Percentiles rank a stretch among this genome's conserved stretches.
phyloP scores from a whole-genome alignment of 768 basidiomycete species.

The Coprinopsis marcescibilis region DNA sequence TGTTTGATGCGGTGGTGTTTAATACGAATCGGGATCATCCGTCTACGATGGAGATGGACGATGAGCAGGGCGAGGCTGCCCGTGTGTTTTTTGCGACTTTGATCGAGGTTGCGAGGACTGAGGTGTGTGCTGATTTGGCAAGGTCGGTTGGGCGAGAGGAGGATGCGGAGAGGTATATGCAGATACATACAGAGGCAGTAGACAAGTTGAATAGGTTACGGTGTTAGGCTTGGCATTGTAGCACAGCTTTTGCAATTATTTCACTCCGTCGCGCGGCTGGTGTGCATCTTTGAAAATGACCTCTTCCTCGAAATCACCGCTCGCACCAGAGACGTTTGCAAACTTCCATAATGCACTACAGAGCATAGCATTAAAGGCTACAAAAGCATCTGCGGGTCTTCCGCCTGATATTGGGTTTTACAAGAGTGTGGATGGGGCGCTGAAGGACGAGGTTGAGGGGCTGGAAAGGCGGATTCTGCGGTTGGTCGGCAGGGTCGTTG shows the following conservation, averaged over 20 bases:
- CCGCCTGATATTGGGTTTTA: slow-evolving; percentile 84
- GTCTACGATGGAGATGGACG: slow-evolving; percentile 20
- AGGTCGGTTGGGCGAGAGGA: slow-evolving; percentile 12
- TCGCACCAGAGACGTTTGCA: slow-evolving; percentile 3
- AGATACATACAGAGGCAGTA: not conserved
- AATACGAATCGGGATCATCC: slow-evolving; percentile 20
- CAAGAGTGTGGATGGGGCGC: slow-evolving; percentile 70
- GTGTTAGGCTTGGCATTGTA: too few species aligned
- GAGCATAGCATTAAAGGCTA: slow-evolving; percentile 53
- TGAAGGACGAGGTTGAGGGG: slow-evolving; percentile 66
- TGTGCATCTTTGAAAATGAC: too few species aligned
- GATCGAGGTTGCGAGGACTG: slow-evolving; percentile 16
- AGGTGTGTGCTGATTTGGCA: slow-evolving; percentile 16
- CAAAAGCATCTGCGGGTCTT: slow-evolving; percentile 53
- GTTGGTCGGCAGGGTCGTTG: slow-evolving; percentile 60
- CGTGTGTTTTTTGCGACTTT: slow-evolving; percentile 14
- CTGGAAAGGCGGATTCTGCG: slow-evolving; percentile 62
- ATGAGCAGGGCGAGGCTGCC: slow-evolving; percentile 14
- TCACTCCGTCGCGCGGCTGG: too few species aligned
- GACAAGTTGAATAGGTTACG: too few species aligned
- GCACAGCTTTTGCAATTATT: too few species aligned
- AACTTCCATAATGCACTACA: slow-evolving; percentile 56
- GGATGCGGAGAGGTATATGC: slow-evolving; percentile 13
- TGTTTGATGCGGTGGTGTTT: slow-evolving; percentile 18
- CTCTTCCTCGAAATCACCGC: too few species aligned